These are phyloP conservation scores for Geranomyces michiganensis DNA, from an alignment of 192 early-diverging fungal genomes.

Conservation along the genomic window DNA sequence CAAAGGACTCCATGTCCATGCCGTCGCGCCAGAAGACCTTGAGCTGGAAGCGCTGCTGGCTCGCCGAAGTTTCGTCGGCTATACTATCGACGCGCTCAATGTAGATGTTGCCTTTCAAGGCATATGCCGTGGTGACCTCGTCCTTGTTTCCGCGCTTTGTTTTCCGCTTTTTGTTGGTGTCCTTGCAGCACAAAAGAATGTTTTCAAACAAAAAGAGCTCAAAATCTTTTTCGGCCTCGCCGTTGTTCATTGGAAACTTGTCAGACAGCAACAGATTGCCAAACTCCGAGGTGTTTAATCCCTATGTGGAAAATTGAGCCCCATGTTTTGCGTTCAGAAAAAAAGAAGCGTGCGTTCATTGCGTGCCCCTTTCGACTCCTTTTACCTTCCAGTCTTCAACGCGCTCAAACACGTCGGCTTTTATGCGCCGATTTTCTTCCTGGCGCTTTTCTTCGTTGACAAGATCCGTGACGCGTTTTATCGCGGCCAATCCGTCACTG, in stretches of 20 bases:
- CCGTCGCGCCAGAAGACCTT: slow-evolving; percentile 85
- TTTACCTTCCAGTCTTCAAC: slow-evolving; percentile 89
- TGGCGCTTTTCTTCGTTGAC: slow-evolving; percentile 91
- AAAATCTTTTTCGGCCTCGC: slow-evolving; percentile 78
- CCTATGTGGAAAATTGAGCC: too few relatives aligned
- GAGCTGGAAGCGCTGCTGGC: slow-evolving; percentile 43
- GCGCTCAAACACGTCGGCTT: slow-evolving; percentile 76
- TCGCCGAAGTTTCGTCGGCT: slow-evolving; percentile 58
- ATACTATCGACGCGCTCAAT: slow-evolving; percentile 77
- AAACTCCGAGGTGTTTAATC: slow-evolving; percentile 72
- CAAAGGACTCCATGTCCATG: slow-evolving; percentile 79
- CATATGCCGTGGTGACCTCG: slow-evolving; percentile 31
- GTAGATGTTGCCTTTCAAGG: slow-evolving; percentile 85
- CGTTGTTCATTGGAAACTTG: slow-evolving; percentile 79
- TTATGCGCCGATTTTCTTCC: slow-evolving; percentile 83
- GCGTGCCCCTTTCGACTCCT: too few relatives aligned
- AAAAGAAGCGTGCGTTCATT: slow-evolving; percentile 21
- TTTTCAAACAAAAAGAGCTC: slow-evolving; percentile 92
- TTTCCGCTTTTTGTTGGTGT: slow-evolving; percentile 52
- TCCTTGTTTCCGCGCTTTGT: slow-evolving; percentile 55
- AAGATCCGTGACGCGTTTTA: slow-evolving; percentile 83
- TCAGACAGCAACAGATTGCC: slow-evolving; percentile 85
- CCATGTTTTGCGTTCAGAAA: neutral
- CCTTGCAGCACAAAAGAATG: slow-evolving; percentile 92
- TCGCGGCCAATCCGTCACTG: slow-evolving; percentile 70